Evolutionary conservation across 495 filamentous ascomycete genomes (phyloP).

Genomic region (Umbilicaria muhlenbergii): DNA sequence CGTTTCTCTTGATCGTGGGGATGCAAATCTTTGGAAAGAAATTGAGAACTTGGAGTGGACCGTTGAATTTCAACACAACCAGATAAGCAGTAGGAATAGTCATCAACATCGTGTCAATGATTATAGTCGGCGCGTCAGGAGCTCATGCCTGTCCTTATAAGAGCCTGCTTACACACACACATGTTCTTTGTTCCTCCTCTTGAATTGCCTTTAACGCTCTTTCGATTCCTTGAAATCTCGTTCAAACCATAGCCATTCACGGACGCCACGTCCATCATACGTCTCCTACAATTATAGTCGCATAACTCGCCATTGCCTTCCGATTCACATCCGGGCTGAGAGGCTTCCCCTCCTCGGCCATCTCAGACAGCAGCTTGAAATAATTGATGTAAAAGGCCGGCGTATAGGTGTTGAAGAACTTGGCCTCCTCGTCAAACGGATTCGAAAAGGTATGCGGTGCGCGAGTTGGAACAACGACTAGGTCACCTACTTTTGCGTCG

Average conservation of each 20-base stretch:
- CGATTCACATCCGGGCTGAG: conserved; percentile 22
- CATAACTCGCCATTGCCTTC: conserved; percentile 27
- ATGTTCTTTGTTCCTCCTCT: no score
- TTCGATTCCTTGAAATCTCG: no score
- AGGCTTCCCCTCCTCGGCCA: conserved; percentile 18
- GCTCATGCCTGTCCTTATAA: no score
- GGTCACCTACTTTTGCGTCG: conserved; percentile 31
- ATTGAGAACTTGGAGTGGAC: conserved; percentile 18
- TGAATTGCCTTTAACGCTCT: no score
- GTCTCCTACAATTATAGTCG: conserved; percentile 11
- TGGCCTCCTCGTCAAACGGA: conserved; percentile 33
- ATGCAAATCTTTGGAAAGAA: conserved; percentile 31
- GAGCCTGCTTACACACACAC: no score
- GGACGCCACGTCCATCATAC: no score
- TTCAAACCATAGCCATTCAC: no score
- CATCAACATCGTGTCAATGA: no score
- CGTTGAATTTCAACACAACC: conserved; percentile 12
- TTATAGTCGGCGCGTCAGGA: no score
- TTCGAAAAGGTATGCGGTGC: conserved; percentile 40
- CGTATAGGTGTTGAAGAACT: conserved; percentile 40
- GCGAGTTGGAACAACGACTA: conserved; percentile 33
- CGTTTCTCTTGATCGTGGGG: conserved; percentile 24
- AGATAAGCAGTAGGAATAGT: no score
- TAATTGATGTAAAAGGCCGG: conserved; percentile 36
- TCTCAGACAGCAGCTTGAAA: conserved; percentile 26